Evolutionary conservation across 2,329 filamentous ascomycete genomes (phyloP), one percentile per base, ranked within the genome.

Genomic region (Lachnellula cervina): DNA sequence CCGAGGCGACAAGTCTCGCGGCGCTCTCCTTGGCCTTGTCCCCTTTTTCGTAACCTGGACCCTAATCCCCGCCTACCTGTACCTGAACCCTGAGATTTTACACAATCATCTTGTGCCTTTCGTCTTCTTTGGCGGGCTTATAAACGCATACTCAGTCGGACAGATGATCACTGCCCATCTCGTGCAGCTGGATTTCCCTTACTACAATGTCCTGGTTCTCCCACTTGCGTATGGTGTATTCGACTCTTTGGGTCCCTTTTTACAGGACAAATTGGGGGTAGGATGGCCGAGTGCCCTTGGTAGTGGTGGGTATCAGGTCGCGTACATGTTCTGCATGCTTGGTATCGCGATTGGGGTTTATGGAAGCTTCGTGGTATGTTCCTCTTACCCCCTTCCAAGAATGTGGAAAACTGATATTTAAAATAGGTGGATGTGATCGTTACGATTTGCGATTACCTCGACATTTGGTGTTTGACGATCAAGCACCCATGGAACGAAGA

Each of bases 391-490:
- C 28, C 21, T 44, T 13, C 17, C 54, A 9, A 7, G 28, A 35
- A 32, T 35, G 19, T 51, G 4, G 19, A 54, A 21, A n/a, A 14
- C 40, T 57, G 25, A 53, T 32, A 25, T 8, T 19, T 16, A 19
- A 28, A 43, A 21, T 55, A 79, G 77, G 73, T 96, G 34, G 94
- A 97, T 70, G 92, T 97, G 55, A 97, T 99, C 63, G 90, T 94
- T 57, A 95, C 90, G 32, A 97, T 99, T 65, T 99, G 94, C 74
- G 94, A 99, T 71, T 96, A 96, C 71, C 80, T 97, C 59, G 94
- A 99, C 70, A 99, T 99, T 64, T 97, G 91, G 90, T 99, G 94
- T 70, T 77, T 99, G 70, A 96, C 89, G 1, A 99, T 99, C 76
- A 99, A 99, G 81, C 86, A 97, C 66, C 83, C 82, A 21, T 78